Percentiles rank a stretch among this genome's conserved stretches.
Conservation (phyloP, 2,329 filamentous ascomycete species). For the Davidsoniella eucalypti region DNA sequence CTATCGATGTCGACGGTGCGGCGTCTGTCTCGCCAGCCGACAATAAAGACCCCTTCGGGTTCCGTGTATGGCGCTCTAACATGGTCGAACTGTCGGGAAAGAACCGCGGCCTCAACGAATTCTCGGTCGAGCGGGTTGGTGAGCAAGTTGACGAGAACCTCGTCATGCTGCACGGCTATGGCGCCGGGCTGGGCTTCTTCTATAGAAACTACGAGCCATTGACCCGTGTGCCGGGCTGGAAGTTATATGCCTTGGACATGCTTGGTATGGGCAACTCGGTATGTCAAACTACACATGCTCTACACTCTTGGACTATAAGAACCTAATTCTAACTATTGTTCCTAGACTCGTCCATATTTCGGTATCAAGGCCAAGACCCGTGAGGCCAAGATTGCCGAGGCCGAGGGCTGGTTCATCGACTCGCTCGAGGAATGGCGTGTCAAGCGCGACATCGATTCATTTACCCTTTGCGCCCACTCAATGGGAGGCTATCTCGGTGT, state of each 20-base stretch:
- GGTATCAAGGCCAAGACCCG: constrained; percentile 68
- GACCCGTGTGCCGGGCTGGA: constrained; percentile 64
- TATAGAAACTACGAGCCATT: constrained; percentile 94
- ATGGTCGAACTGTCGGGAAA: constrained; percentile 76
- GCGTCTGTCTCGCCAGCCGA: constrained; percentile 33
- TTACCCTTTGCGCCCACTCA: constrained; percentile 85
- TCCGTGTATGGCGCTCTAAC: constrained; percentile 68
- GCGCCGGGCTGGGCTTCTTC: constrained; percentile 90
- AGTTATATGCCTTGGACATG: constrained; percentile 85
- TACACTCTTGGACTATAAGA: background rate
- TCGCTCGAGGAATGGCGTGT: constrained; percentile 91
- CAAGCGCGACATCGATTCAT: constrained; percentile 74
- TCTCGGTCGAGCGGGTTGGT: constrained; percentile 69
- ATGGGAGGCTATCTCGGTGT: constrained; percentile 90
- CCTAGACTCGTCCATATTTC: constrained; percentile 57
- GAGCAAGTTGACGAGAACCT: constrained; percentile 71
- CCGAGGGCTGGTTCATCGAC: constrained; percentile 92
- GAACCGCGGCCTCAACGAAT: constrained; percentile 79
- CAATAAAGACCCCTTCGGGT: constrained; percentile 61
- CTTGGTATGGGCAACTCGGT: constrained; percentile 79
- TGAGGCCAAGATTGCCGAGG: constrained; percentile 66
- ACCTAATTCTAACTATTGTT: background rate
- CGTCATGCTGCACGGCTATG: constrained; percentile 94
- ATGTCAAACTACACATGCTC: background rate
- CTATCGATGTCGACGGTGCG: constrained; percentile 28